Base-by-base conservation (phyloP, 2,329 filamentous ascomycete species). In the Penicillium oxalicum region DNA sequence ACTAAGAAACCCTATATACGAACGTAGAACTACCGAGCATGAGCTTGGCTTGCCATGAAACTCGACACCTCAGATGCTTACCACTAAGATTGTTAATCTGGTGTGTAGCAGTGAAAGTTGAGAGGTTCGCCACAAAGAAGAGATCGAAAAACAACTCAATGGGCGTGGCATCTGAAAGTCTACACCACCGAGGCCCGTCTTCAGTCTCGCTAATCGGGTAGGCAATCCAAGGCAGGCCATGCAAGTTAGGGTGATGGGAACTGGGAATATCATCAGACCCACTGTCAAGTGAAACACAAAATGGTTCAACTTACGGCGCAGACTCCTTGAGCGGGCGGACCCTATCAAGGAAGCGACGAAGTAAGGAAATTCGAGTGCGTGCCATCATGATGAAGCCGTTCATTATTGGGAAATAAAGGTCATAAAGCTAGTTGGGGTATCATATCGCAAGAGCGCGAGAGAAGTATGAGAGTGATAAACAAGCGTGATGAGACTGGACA, bases 111-210 rank as follows among this genome's bases (percentile, higher is more conserved):
- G 77, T 79, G 57, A 86, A 86, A 9, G 82, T 81, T 4, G 79
- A 80, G 46, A 86, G 70, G 57, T 85, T 86, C 48, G 81, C 82
- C 5, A 84, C 78, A 50, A 82, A 80, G 57, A 82, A 82, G 0
- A 82, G 66, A 60, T 82, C 79, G 57, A 78, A 82, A 59, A 82
- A 82, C 3, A 82, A 67, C 58, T 82, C 75, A 39, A 78, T 71
- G n/a, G 77, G 74, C 3, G 72, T 78, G 5, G 77, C 75, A 61
- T 79, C 77, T n/a, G 67, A 63, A 51, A 73, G 70, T 26, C 67
- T 65, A 46, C 70, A 67, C 43, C 76, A 70, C 36, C 59, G 64
- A 7, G 66, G 65, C 37, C 48, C 43, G 25, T 54, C 48, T 24
- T 48, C 54, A 36, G 57, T 53, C 13, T 52, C 59, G 27, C 66